Conservation (phyloP, 768 basidiomycete genomes). For the Tylopilus subfusipes region DNA sequence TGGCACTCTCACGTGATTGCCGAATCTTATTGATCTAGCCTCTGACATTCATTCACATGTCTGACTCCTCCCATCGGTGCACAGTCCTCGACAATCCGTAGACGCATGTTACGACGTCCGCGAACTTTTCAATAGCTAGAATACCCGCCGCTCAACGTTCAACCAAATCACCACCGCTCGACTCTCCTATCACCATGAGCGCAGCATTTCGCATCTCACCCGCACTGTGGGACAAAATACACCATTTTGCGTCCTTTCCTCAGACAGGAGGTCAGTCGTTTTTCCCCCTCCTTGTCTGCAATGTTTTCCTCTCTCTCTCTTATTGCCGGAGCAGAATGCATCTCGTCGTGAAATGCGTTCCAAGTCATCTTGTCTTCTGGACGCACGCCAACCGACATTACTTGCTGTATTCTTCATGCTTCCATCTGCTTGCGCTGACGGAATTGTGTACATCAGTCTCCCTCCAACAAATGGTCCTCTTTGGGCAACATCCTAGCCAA, state of each 20-base stretch:
- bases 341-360: background rate
- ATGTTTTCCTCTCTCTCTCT: background rate
- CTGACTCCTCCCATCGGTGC: background rate
- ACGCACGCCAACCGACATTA: too few relatives aligned
- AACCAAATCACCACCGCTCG: background rate
- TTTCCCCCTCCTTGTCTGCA: background rate
- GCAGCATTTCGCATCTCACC: slow-evolving; percentile 66
- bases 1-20: slow-evolving; percentile 11
- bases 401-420: background rate
- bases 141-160: too few relatives aligned
- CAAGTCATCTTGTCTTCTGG: background rate
- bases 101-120: slow-evolving; percentile 6
- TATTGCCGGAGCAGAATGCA: too few relatives aligned
- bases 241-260: slow-evolving; percentile 87
- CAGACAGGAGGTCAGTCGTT: slow-evolving; percentile 77
- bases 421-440: slow-evolving; percentile 5
- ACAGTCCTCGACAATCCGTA: background rate
- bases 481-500: slow-evolving; percentile 93
- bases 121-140: background rate
- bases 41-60: background rate
- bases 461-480: slow-evolving; percentile 95
- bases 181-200: slow-evolving; percentile 29
- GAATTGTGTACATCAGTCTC: slow-evolving; percentile 59
- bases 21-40: background rate
- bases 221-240: slow-evolving; percentile 84